Percentiles rank a stretch among this genome's conserved stretches.
Evolutionary conservation across 306 rosid genomes (phyloP).

Genomic region (Carpinus fangiana): DNA sequence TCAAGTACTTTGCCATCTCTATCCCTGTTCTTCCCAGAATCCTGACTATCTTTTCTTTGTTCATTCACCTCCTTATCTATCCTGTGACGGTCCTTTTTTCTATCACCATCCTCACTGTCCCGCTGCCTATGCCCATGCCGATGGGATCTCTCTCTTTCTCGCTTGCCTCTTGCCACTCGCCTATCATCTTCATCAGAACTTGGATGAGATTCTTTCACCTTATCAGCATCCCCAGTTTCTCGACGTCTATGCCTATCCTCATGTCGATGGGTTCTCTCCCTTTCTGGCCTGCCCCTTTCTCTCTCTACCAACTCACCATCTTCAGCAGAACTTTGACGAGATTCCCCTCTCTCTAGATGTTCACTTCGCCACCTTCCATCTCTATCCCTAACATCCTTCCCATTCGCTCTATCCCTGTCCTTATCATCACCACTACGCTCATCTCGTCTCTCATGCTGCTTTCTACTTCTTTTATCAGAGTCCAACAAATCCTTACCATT

Average conservation of each 20-base stretch:
- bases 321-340: slow-evolving; percentile 33
- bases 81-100: slow-evolving; percentile 33
- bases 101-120: slow-evolving; percentile 30
- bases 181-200: slow-evolving; percentile 38
- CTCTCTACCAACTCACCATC: slow-evolving; percentile 36
- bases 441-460: slow-evolving; percentile 15
- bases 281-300: slow-evolving; percentile 27
- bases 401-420: slow-evolving; percentile 21
- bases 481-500: slow-evolving; percentile 8
- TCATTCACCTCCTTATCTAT: slow-evolving; percentile 34
- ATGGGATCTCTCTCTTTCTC: slow-evolving; percentile 24
- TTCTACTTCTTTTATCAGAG: slow-evolving; percentile 23
- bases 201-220: slow-evolving; percentile 22
- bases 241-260: slow-evolving; percentile 21
- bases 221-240: slow-evolving; percentile 26
- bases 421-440: slow-evolving; percentile 22
- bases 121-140: slow-evolving; percentile 29
- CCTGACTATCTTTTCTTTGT: slow-evolving; percentile 26
- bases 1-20: slow-evolving; percentile 34
- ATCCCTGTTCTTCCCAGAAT: slow-evolving; percentile 38
- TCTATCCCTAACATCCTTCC: slow-evolving; percentile 26
- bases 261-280: slow-evolving; percentile 19
- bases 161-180: slow-evolving; percentile 24
- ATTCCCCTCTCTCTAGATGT: slow-evolving; percentile 21
- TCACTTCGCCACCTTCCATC: slow-evolving; percentile 29